phyloP scores from a whole-genome alignment of 1,284 basidiomycete species.

The Cryptococcus wingfieldii region DNA sequence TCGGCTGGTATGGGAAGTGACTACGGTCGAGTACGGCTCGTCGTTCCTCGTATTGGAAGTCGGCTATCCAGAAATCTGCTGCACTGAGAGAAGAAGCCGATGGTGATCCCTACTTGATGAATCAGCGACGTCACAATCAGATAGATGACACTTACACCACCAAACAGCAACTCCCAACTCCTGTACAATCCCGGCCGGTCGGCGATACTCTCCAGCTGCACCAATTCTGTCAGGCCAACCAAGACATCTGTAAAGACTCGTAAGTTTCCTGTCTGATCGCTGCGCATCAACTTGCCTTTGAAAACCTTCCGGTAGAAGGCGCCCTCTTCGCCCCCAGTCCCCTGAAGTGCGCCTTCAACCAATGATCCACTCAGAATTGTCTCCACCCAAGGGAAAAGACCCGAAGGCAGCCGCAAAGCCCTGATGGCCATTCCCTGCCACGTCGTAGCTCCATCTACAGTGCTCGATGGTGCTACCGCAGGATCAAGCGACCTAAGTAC shows the following conservation, averaged over 20 bases:
- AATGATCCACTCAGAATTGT: conserved; percentile 33
- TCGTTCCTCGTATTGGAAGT: conserved; percentile 30
- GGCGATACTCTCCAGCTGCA: conserved; percentile 29
- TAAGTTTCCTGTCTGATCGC: neutral
- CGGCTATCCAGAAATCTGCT: conserved; percentile 41
- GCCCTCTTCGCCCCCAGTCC: conserved; percentile 7
- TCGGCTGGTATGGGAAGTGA: conserved; percentile 30
- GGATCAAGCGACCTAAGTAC: conserved; percentile 29
- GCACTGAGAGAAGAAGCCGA: conserved; percentile 27
- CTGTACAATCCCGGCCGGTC: conserved; percentile 31
- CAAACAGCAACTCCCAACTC: conserved; percentile 37
- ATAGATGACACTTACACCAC: conserved; percentile 19
- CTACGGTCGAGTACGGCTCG: conserved; percentile 35
- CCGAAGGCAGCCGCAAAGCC: conserved; percentile 27
- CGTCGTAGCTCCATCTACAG: conserved; percentile 15
- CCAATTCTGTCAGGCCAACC: conserved; percentile 35
- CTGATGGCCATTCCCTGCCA: conserved; percentile 30
- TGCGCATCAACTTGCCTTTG: conserved; percentile 27
- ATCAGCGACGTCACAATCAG: neutral
- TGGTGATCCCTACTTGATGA: conserved; percentile 18
- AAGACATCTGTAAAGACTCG: conserved; percentile 26
- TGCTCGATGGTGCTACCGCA: conserved; percentile 21
- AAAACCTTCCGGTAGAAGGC: conserved; percentile 28
- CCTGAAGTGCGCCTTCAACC: conserved; percentile 5
- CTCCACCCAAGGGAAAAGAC: conserved; percentile 41